phyloP scores from a whole-genome alignment of 2,329 filamentous ascomycete species.

The Bipolaris oryzae region DNA sequence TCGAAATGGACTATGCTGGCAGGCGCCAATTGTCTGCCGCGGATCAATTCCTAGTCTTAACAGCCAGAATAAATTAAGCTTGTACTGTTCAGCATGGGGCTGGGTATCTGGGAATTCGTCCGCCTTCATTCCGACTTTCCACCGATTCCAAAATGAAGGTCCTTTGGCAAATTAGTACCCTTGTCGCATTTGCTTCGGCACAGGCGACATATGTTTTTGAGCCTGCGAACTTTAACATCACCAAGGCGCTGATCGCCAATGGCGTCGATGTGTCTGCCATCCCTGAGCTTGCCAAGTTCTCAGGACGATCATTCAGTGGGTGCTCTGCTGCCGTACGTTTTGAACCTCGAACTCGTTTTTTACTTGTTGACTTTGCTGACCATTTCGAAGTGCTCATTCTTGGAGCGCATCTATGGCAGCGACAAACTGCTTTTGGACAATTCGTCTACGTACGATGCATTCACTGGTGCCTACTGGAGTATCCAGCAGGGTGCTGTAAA shows the following conservation, averaged over 20 bases:
- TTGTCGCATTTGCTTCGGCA: conserved; percentile 16
- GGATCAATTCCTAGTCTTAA: neutral
- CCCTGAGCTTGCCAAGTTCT: conserved; percentile 19
- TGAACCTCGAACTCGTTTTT: conserved; percentile 4
- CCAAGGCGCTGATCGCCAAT: conserved; percentile 25
- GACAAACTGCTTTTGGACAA: conserved; percentile 20
- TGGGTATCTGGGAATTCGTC: neutral
- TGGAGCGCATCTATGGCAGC: conserved; percentile 31
- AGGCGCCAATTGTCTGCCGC: conserved; percentile 6
- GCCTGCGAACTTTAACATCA: conserved; percentile 27
- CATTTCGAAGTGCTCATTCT: conserved; percentile 26
- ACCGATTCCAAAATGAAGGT: conserved; percentile 16
- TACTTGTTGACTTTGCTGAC: conserved; percentile 8
- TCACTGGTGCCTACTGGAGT: conserved; percentile 36
- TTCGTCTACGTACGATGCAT: conserved; percentile 26
- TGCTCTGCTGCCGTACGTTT: conserved; percentile 32
- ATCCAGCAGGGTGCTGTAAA: conserved; percentile 31
- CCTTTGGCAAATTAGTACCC: conserved; percentile 13
- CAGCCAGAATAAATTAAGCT: conserved; percentile 4
- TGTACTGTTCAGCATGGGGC: neutral
- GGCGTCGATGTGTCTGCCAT: conserved; percentile 27
- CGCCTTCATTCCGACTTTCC: neutral
- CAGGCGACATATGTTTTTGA: conserved; percentile 22
- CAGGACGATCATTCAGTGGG: conserved; percentile 6
- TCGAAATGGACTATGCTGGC: conserved; percentile 3